These are phyloP conservation scores for Ogataea nitratoaversa DNA, from an alignment of 805 yeast genomes.

Conservation along the genomic window DNA sequence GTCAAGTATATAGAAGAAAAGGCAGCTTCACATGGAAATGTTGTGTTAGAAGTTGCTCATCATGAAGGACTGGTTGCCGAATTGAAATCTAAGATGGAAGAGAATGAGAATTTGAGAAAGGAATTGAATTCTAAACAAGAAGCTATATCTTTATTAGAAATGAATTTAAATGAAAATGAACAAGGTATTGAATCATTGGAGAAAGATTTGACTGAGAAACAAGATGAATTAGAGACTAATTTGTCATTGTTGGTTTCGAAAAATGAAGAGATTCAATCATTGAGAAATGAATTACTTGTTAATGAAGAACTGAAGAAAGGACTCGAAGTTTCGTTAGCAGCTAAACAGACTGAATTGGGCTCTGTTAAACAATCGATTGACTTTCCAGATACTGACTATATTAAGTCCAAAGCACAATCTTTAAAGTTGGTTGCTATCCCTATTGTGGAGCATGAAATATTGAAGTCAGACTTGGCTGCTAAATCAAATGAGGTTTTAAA, in stretches of 20 bases:
- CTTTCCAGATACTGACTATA: conserved; percentile 29
- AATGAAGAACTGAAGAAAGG: conserved; percentile 2
- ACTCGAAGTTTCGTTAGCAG: not conserved
- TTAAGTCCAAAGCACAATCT: conserved; percentile 25
- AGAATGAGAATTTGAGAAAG: too few species aligned
- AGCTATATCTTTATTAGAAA: not conserved
- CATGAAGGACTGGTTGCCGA: conserved; percentile 9
- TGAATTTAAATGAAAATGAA: not conserved
- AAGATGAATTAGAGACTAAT: conserved; percentile 6
- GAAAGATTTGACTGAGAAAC: too few species aligned
- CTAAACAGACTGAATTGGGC: conserved; percentile 8
- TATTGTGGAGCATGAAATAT: conserved; percentile 4
- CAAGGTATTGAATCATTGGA: conserved; percentile 5
- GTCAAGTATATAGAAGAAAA: conserved; percentile 13
- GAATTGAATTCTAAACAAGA: not conserved
- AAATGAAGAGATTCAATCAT: conserved; percentile 1
- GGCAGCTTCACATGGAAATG: conserved; percentile 31
- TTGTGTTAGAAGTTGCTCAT: conserved; percentile 15
- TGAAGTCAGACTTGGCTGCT: conserved; percentile 1
- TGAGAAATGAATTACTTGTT: conserved; percentile 7
- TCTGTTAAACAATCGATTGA: conserved; percentile 4
- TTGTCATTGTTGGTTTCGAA: conserved; percentile 3
- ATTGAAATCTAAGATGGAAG: conserved; percentile 3
- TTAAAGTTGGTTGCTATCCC: conserved; percentile 10
- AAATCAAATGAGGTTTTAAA: conserved; percentile 8